These are phyloP conservation scores for Fusarium succisae DNA, from an alignment of 2,329 filamentous ascomycete genomes.

Conservation along the genomic window DNA sequence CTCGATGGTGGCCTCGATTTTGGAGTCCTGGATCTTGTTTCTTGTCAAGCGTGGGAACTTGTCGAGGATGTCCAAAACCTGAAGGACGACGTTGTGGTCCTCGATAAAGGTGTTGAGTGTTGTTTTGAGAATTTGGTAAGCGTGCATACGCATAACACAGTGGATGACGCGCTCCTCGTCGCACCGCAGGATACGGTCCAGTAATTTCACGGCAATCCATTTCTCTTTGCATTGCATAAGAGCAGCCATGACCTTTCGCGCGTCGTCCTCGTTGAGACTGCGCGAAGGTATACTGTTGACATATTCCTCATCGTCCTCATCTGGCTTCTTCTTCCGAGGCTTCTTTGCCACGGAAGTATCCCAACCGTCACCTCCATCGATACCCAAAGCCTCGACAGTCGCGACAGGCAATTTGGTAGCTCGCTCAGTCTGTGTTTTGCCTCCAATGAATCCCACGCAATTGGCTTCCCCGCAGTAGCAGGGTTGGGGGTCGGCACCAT, in stretches of 20 bases:
- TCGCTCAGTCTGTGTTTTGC: slow-evolving; percentile 96
- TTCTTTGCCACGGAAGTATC: slow-evolving; percentile 90
- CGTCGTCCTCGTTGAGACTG: slow-evolving; percentile 81
- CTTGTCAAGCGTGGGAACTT: slow-evolving; percentile 89
- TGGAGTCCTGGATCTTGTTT: slow-evolving; percentile 97
- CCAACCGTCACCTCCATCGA: slow-evolving; percentile 92
- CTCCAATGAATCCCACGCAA: slow-evolving; percentile 95
- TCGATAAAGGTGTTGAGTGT: slow-evolving; percentile 85
- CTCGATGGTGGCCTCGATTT: slow-evolving; percentile 86
- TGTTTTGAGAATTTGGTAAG: slow-evolving; percentile 92
- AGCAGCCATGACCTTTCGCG: slow-evolving; percentile 94
- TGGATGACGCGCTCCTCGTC: slow-evolving; percentile 88
- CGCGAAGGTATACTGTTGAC: slow-evolving; percentile 87
- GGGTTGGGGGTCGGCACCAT: slow-evolving; percentile 94
- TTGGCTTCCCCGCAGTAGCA: slow-evolving; percentile 97
- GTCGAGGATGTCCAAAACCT: slow-evolving; percentile 89
- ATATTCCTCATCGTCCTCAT: slow-evolving; percentile 95
- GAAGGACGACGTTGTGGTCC: slow-evolving; percentile 89
- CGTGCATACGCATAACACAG: slow-evolving; percentile 94
- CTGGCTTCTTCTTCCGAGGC: slow-evolving; percentile 89
- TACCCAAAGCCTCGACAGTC: slow-evolving; percentile 93
- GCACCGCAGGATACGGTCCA: slow-evolving; percentile 86
- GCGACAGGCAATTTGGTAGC: slow-evolving; percentile 90
- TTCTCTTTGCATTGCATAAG: slow-evolving; percentile 99
- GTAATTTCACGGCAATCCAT: slow-evolving; percentile 96